Conservation (phyloP, 2,329 filamentous ascomycete species). For the Juglanconis oblonga region DNA sequence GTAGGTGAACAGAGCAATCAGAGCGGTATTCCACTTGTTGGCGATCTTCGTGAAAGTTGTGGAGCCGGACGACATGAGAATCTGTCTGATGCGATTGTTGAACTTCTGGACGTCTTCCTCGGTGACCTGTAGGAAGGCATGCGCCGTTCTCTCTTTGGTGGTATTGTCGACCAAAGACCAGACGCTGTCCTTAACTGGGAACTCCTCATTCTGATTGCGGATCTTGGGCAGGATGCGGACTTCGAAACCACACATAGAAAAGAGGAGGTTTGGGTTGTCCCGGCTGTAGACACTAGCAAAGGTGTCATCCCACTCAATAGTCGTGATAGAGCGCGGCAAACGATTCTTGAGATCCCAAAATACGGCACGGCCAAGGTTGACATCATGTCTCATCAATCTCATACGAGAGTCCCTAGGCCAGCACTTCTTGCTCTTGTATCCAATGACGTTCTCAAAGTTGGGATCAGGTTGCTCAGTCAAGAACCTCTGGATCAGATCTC, state of each 20-base stretch:
- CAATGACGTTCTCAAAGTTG: constrained; percentile 98
- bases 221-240: constrained; percentile 95
- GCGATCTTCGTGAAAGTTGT: constrained; percentile 99
- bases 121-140: constrained; percentile 96
- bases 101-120: constrained; percentile 98
- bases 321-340: constrained; percentile 88
- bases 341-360: constrained; percentile 99
- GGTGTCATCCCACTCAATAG: constrained; percentile 98
- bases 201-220: constrained; percentile 92
- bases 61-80: constrained; percentile 98
- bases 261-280: constrained; percentile 94
- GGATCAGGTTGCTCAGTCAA: constrained; percentile 97
- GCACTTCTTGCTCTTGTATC: constrained; percentile 99
- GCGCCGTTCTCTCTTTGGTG: constrained; percentile 93
- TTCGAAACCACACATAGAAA: constrained; percentile 98
- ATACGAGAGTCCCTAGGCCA: constrained; percentile 98
- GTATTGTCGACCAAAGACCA: constrained; percentile 97
- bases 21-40: constrained; percentile 98
- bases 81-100: constrained; percentile 97
- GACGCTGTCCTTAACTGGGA: constrained; percentile 95
- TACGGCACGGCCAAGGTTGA: constrained; percentile 93
- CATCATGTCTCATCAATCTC: constrained; percentile 97
- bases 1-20: constrained; percentile 97
- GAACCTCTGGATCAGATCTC: constrained; percentile 95
- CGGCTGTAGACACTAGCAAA: constrained; percentile 97